Percentiles rank a stretch among this genome's conserved stretches.
Conservation (phyloP, 2,329 filamentous ascomycete genomes). For the Teratosphaeria zuluensis region DNA sequence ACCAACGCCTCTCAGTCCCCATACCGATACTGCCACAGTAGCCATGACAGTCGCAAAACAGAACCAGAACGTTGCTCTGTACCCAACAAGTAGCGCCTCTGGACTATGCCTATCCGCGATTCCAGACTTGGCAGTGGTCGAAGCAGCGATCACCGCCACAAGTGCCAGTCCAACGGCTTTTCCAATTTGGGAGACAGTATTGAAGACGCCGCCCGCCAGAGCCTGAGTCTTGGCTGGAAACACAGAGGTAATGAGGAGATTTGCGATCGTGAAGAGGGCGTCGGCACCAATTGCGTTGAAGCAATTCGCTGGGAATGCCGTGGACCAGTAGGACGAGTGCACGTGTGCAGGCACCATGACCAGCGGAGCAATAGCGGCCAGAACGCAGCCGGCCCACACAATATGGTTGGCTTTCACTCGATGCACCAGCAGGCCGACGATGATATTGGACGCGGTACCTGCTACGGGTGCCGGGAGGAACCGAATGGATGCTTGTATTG, state of each 20-base stretch:
- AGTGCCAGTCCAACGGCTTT: conserved; percentile 32
- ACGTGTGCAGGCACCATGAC: conserved; percentile 39
- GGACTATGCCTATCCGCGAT: conserved; percentile 23
- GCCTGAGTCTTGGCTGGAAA: conserved; percentile 34
- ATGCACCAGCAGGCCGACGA: conserved; percentile 39
- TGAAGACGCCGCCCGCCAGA: conserved; percentile 37
- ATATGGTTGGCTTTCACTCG: conserved; percentile 34
- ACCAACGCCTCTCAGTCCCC: conserved; percentile 35
- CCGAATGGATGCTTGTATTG: conserved; percentile 58
- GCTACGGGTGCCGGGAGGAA: conserved; percentile 49
- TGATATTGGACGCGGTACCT: conserved; percentile 33
- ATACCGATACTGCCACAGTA: conserved; percentile 25
- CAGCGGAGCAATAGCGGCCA: conserved; percentile 31
- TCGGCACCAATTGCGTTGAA: conserved; percentile 37
- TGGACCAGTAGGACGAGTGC: conserved; percentile 38
- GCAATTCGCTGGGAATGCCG: conserved; percentile 32
- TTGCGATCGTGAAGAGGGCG: conserved; percentile 33
- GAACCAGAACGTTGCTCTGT: conserved; percentile 34
- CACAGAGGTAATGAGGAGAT: conserved; percentile 33
- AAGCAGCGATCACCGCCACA: conserved; percentile 29
- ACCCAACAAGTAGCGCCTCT: conserved; percentile 31
- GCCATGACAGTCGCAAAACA: conserved; percentile 27
- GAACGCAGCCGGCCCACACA: conserved; percentile 28
- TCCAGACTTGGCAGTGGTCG: conserved; percentile 11
- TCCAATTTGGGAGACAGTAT: conserved; percentile 34